Base-by-base conservation (phyloP, 257 asterid species). In the Solanum okadae region DNA sequence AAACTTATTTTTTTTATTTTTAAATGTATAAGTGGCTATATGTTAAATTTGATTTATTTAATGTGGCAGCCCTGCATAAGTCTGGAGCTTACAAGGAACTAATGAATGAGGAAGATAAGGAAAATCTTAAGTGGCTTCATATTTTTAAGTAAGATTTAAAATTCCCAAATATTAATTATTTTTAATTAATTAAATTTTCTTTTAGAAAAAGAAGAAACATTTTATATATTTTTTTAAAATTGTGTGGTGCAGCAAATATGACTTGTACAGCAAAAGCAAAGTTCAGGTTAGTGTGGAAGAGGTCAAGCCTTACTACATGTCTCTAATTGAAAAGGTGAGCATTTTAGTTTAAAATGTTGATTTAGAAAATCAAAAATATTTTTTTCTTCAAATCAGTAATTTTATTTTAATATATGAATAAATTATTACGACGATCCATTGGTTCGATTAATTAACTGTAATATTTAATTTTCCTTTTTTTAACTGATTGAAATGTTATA, bases 251-350 rank as follows among this genome's bases (percentile, higher is more conserved):
- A 95, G 99, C 92, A 96, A 95, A 65, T 96, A 95, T 82, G 99
- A 96, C 87, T 89, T 95, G 1, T 95, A 94, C 91, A 96, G 97
- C 93, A 96, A 95, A 91, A 95, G 98, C 91, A 95, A 95, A 90
- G 96, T 92, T 33, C 77, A 93, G 81, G 49, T 95, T 72, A 94
- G 94, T 76, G 95, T 94, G 61, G 97, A 81, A 29, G 85, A 46
- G 40, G 85, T 81, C 27, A 81, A 29, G 18, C 85, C 85, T 15
- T 81, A 81, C 84, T 96, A 96, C 86, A 89, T 95, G 44, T 96
- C 98, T 37, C 96, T 96, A 73, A 91, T 96, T 83, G 85, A 94
- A 13, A 95, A 95, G 96, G 98, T 96, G 29, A 79, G 42, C 5
- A 40, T 22, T 29, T 73, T 33, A 10, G 29, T 34, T 13, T 10